Base-by-base conservation (phyloP, 139 green algal genomes). In the Chlamydomonas incerta region DNA sequence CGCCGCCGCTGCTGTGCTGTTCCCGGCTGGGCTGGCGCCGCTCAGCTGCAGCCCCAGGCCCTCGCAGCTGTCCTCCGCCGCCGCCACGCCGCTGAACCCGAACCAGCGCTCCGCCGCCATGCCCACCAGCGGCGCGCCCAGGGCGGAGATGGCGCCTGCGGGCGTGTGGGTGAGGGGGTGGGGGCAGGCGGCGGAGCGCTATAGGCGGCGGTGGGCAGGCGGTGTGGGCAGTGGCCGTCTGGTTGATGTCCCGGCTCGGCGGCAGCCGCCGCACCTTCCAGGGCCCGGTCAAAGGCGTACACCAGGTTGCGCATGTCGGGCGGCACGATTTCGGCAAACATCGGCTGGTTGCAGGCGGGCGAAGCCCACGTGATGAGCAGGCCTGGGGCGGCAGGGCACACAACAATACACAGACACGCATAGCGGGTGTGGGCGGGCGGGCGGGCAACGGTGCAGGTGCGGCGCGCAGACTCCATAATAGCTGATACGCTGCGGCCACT, bases 271-370 rank as follows among this genome's bases (percentile, higher is more conserved):
- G n/a, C 86, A 33, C 77, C 82, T 65, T 96, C 93, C 66, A 96
- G 93, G 77, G 80, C 95, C 34, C 94, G 87, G 87, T 97, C 94
- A 79, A 96, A 97, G 21, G 94, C 88, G 47, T 96, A 97, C 14
- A 97, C 88, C 62, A 96, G 72, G 55, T 91, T 95, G 31, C 94
- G 90, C 70, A 93, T 75, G 21, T 88, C 50, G 18, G 88, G n/a
- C 4, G 94, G 94, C 17, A 96, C 93, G 58, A 97, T 93, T 80
- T 97, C 93, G 29, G 94, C 92, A 91, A 97, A 97, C 15, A 93
- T 87, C 33, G 92, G 88, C 75, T 88, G 92, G 81, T 93, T 95
- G 83, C 92, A 94, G 41, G 80, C 83, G 34, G 88, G 70, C 24
- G 86, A 87, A 3, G 81, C 77, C 80, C 86, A 92, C 46, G 80